Percentiles rank a stretch among this genome's conserved stretches.
phyloP scores from a whole-genome alignment of 2,329 filamentous ascomycete species.

The Alternaria postmessia region DNA sequence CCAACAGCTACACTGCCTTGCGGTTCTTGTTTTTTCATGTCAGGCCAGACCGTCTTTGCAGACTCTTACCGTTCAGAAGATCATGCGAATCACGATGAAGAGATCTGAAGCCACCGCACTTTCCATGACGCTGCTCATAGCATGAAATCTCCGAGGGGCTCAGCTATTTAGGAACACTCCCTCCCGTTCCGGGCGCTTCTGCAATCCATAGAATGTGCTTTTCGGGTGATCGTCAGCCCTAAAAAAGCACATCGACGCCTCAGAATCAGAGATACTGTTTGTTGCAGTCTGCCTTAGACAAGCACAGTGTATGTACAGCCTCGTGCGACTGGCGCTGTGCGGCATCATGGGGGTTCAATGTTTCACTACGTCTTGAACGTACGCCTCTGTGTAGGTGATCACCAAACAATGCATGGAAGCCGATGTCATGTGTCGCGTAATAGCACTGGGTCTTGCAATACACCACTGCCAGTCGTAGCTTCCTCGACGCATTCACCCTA shows the following conservation, averaged over 20 bases:
- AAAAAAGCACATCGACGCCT: neutral
- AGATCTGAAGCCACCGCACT: slow-evolving; percentile 4
- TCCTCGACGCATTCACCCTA: neutral
- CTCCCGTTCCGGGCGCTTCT: slow-evolving; percentile 8
- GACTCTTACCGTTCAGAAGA: neutral
- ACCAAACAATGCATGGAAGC: neutral
- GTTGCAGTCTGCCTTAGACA: slow-evolving; percentile 15
- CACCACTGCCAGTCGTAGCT: neutral
- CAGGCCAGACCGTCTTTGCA: neutral
- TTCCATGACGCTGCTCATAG: neutral
- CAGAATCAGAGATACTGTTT: neutral
- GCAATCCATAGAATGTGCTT: neutral
- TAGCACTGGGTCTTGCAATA: neutral
- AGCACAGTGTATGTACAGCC: slow-evolving; percentile 9
- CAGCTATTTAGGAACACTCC: neutral
- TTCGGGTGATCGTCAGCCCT: slow-evolving; percentile 5
- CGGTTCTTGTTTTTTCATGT: neutral
- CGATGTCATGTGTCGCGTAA: neutral
- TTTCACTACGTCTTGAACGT: slow-evolving; percentile 3
- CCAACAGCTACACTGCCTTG: neutral
- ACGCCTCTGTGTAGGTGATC: neutral
- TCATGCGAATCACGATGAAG: neutral
- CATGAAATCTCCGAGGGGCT: slow-evolving; percentile 11
- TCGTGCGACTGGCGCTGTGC: slow-evolving; percentile 4
- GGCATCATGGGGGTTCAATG: slow-evolving; percentile 4